Evolutionary conservation across 495 filamentous ascomycete species (phyloP).

Genomic region (Cryomyces minteri): DNA sequence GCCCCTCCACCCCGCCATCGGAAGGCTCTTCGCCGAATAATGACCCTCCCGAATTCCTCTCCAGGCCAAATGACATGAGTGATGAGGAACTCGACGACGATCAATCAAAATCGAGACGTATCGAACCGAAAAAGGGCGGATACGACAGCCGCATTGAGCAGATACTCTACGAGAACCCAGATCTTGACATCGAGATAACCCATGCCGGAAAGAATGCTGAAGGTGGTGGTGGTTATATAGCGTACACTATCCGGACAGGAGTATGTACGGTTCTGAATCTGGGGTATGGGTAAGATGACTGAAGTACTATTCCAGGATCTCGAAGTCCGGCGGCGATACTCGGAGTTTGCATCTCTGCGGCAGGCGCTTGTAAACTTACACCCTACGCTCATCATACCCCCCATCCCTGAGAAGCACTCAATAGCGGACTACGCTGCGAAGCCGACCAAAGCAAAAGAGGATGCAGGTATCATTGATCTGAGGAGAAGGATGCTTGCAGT

Average conservation of each 20-base stretch:
- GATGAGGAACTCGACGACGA: slow-evolving; percentile 45
- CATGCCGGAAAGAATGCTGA: slow-evolving; percentile 92
- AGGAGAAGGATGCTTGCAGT: slow-evolving; percentile 91
- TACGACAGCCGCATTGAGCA: slow-evolving; percentile 94
- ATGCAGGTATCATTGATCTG: slow-evolving; percentile 86
- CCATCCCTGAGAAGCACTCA: slow-evolving; percentile 95
- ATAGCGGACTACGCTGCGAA: slow-evolving; percentile 98
- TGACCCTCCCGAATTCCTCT: slow-evolving; percentile 39
- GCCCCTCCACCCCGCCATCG: slow-evolving; percentile 25
- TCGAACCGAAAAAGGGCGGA: slow-evolving; percentile 51
- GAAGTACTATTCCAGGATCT: slow-evolving; percentile 44
- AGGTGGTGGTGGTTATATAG: slow-evolving; percentile 76
- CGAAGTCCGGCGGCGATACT: slow-evolving; percentile 87
- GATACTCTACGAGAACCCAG: slow-evolving; percentile 86
- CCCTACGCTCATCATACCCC: slow-evolving; percentile 84
- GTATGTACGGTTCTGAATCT: slow-evolving; percentile 30
- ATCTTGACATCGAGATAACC: slow-evolving; percentile 72
- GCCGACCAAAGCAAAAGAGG: slow-evolving; percentile 93
- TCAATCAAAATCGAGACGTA: slow-evolving; percentile 18
- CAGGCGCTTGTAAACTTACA: slow-evolving; percentile 78
- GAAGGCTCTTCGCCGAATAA: slow-evolving; percentile 17
- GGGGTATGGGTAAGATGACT: background rate
- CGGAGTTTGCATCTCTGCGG: slow-evolving; percentile 86
- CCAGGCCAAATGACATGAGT: slow-evolving; percentile 35
- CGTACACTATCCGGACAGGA: slow-evolving; percentile 89